phyloP scores from a whole-genome alignment of 352 stramenopile species.

The Pythium catenulatum region DNA sequence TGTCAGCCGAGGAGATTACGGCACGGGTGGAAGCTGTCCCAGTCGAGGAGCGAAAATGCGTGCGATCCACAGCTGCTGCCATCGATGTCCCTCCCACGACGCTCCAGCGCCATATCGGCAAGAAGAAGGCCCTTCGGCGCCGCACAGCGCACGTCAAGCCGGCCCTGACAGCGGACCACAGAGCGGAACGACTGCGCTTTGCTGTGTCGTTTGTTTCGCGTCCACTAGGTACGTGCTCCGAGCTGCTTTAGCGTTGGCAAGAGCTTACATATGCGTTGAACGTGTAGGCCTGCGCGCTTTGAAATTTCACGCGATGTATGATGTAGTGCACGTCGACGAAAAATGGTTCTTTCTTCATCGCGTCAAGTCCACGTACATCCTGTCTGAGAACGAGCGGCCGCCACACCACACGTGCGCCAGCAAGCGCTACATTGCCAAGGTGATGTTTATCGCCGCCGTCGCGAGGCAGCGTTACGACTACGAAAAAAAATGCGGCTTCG shows the following conservation, averaged over 20 bases:
- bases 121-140: not conserved
- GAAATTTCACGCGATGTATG: conserved; percentile 42
- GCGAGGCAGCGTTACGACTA: conserved; percentile 22
- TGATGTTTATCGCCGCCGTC: conserved; percentile 56
- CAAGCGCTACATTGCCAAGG: conserved; percentile 61
- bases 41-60: not conserved
- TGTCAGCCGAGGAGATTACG: not conserved
- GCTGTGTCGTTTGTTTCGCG: not conserved
- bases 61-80: not conserved
- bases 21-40: not conserved
- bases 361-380: conserved; percentile 13
- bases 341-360: conserved; percentile 62
- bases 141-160: not conserved
- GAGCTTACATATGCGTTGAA: not conserved
- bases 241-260: no score
- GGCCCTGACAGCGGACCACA: not conserved
- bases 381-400: conserved; percentile 8
- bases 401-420: conserved; percentile 10
- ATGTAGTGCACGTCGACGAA: conserved; percentile 51
- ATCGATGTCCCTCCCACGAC: not conserved
- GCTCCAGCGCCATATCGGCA: conserved; percentile 38
- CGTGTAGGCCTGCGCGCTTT: no score
- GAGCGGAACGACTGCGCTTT: not conserved
- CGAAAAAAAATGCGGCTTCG: not conserved
- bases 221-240: not conserved